Conservation (phyloP, 352 stramenopile genomes). For the Blastocystis hominis region DNA sequence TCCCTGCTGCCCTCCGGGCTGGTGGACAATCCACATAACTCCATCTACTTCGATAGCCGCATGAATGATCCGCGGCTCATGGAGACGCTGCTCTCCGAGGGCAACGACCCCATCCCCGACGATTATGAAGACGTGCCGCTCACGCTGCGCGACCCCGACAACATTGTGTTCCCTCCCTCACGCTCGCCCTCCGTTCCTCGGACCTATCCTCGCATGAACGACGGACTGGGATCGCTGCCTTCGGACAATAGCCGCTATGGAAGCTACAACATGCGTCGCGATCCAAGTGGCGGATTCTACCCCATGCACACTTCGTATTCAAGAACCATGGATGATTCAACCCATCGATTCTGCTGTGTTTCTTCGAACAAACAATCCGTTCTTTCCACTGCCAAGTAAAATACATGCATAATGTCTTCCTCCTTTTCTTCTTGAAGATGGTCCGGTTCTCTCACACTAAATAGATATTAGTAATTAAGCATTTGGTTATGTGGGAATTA, state of each 20-base stretch:
- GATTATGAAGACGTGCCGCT: conserved; percentile 19
- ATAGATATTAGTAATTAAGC: conserved; percentile 50
- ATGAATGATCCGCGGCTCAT: neutral
- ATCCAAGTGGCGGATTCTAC: neutral
- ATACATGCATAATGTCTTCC: too few species aligned
- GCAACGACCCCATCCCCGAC: conserved; percentile 8
- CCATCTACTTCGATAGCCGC: neutral
- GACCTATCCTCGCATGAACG: neutral
- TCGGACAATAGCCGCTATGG: neutral
- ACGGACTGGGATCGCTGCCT: neutral
- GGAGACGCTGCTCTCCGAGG: neutral
- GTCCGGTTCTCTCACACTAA: neutral
- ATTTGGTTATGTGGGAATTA: conserved; percentile 33
- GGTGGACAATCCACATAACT: neutral
- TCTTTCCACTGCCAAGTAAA: neutral
- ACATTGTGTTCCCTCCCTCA: neutral
- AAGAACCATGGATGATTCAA: neutral
- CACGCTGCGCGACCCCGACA: conserved; percentile 3
- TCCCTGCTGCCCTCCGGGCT: neutral
- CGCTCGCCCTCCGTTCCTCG: neutral
- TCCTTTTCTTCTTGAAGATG: neutral
- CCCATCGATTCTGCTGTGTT: neutral
- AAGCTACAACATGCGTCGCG: neutral
- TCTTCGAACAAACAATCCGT: conserved; percentile 7
- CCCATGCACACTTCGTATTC: neutral